Percentiles rank a stretch among this genome's conserved stretches.
These are phyloP conservation scores for Pochonia chlamydosporia DNA, from an alignment of 2,329 filamentous ascomycete species.

Conservation along the genomic window DNA sequence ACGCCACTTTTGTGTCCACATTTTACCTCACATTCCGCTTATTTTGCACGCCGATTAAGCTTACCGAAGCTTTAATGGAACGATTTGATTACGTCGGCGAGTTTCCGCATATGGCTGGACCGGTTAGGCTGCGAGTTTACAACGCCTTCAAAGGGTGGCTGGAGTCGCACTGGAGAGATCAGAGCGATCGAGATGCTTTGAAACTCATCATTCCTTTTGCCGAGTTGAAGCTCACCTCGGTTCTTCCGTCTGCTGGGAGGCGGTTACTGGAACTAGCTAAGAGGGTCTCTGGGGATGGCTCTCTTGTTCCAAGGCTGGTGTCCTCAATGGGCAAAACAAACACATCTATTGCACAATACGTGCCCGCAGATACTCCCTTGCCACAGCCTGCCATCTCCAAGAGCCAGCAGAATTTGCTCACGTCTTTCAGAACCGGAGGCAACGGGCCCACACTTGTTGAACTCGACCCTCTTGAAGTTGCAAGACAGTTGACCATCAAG, in stretches of 20 bases:
- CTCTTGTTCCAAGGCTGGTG: slow-evolving; percentile 74
- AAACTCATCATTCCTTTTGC: slow-evolving; percentile 75
- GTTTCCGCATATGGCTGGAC: slow-evolving; percentile 64
- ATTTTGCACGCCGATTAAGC: slow-evolving; percentile 74
- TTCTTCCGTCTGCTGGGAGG: slow-evolving; percentile 71
- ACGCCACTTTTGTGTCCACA: slow-evolving; percentile 84
- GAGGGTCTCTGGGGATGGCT: slow-evolving; percentile 68
- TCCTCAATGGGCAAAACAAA: slow-evolving; percentile 87
- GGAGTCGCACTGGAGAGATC: slow-evolving; percentile 88
- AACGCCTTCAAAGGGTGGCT: slow-evolving; percentile 98
- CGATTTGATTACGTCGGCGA: slow-evolving; percentile 89
- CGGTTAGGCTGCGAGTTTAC: slow-evolving; percentile 85
- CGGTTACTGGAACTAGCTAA: slow-evolving; percentile 75
- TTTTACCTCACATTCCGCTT: slow-evolving; percentile 96
- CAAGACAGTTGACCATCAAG: slow-evolving; percentile 86
- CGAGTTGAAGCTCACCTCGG: slow-evolving; percentile 58
- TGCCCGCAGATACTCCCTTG: slow-evolving; percentile 64
- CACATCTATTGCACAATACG: slow-evolving; percentile 64
- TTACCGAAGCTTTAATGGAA: slow-evolving; percentile 79
- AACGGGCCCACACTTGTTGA: slow-evolving; percentile 71
- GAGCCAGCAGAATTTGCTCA: slow-evolving; percentile 67
- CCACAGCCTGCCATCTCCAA: slow-evolving; percentile 67
- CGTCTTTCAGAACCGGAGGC: slow-evolving; percentile 69
- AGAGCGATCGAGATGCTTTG: slow-evolving; percentile 72
- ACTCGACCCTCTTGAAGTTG: slow-evolving; percentile 85